Evolutionary conservation across 1,284 basidiomycete genomes (phyloP).

Genomic region (Gomphus sp.): DNA sequence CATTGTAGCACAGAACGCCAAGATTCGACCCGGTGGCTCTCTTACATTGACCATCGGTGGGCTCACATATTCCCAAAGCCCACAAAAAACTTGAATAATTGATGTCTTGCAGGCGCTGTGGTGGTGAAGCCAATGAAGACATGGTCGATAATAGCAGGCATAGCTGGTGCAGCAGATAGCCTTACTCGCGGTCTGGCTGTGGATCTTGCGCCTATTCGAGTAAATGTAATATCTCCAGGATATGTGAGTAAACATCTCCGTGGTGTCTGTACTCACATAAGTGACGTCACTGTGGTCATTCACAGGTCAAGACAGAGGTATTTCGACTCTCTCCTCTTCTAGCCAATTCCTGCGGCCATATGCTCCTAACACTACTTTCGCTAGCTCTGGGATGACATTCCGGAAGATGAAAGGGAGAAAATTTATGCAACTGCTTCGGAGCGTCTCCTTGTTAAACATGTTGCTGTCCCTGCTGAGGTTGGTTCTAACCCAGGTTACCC

Average conservation of each 20-base stretch:
- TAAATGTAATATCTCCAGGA: slow-evolving; percentile 16
- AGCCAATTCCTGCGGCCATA: background rate
- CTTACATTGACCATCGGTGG: slow-evolving; percentile 14
- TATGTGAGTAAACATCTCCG: slow-evolving; percentile 8
- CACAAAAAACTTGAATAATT: too few relatives aligned
- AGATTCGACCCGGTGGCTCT: slow-evolving; percentile 13
- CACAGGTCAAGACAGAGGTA: slow-evolving; percentile 1
- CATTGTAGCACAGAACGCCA: slow-evolving; percentile 13
- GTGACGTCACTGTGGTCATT: too few relatives aligned
- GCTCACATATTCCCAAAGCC: background rate
- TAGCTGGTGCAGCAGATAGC: slow-evolving; percentile 15
- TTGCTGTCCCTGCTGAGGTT: slow-evolving; percentile 15
- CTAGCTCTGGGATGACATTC: slow-evolving; percentile 15
- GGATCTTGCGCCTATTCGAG: slow-evolving; percentile 16
- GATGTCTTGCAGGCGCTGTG: slow-evolving; percentile 8
- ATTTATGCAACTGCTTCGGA: slow-evolving; percentile 11
- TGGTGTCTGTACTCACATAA: background rate
- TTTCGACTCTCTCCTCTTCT: background rate
- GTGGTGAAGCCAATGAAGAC: slow-evolving; percentile 11
- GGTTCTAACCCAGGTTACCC: background rate
- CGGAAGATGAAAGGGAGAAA: slow-evolving; percentile 8
- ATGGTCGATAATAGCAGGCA: slow-evolving; percentile 14
- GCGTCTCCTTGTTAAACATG: slow-evolving; percentile 13
- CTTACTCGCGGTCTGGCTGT: slow-evolving; percentile 17
- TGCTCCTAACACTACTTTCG: background rate